Base-by-base conservation (phyloP, 1,284 basidiomycete species). In the Leccinum pachyderme region DNA sequence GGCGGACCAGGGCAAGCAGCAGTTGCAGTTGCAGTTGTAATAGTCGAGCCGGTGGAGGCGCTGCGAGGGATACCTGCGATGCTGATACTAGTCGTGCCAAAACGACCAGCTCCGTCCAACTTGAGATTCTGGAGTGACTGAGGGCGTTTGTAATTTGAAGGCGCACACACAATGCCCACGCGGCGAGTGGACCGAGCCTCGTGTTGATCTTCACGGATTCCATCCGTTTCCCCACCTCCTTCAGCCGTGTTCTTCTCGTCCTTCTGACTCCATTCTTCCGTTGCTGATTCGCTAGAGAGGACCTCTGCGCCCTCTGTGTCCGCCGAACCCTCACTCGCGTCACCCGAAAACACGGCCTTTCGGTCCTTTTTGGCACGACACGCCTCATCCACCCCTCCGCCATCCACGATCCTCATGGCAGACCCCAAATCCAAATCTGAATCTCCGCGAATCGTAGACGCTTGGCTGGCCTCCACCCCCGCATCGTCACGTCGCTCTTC, bases 71-170 rank as follows among this genome's bases (percentile, higher is more conserved):
- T 49, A 50, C 44, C 43, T 60, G 47, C 54, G 47, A 22, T 53
- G 54, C 32, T 55, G 54, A 46, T 51, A 18, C 18, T 18, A 54
- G 52, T 45, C 41, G 46, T 41, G 58, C 64, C 54, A 59, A 55
- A 59, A 62, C 52, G 24, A 29, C 22, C 35, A 22, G 49, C 37
- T 52, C 56, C 55, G 65, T 50, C 55, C 8, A 35, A 50, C 62
- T 58, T 60, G 66, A 69, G 61, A 66, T 69, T 53, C 49, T 64
- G 60, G 24, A 67, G 61, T 22, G 67, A 64, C 55, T 58, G 68
- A 47, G 68, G 66, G 57, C 65, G 68, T 71, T 68, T 68, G 66
- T 59, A 68, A 60, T 69, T 59, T 68, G 53, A 59, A 59, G 68
- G 66, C 47, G 61, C 54, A 62, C 45, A 49, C 56, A 69, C 59